Percentiles rank a stretch among this genome's conserved stretches.
These are phyloP conservation scores for Megacollybia marginata DNA, from an alignment of 768 basidiomycete species.

Conservation along the genomic window DNA sequence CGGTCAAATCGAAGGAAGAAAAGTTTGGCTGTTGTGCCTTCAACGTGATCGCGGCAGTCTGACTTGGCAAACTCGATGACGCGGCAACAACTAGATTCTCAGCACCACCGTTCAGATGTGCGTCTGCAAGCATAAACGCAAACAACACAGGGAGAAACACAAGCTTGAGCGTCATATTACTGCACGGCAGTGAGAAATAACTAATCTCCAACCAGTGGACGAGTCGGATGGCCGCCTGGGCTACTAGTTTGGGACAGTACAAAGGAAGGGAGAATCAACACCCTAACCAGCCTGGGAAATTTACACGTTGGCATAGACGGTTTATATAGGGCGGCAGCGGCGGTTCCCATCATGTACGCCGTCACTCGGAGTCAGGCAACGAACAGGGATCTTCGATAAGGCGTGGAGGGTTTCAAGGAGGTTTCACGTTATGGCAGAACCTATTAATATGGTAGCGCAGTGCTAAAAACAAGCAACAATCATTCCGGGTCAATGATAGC, in stretches of 20 bases:
- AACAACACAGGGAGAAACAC: neutral
- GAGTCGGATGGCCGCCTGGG: neutral
- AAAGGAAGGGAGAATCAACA: conserved; percentile 1
- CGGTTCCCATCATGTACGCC: too few relatives aligned
- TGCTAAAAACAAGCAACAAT: too few relatives aligned
- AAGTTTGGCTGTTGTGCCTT: conserved; percentile 12
- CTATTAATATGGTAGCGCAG: too few relatives aligned
- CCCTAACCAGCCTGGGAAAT: neutral
- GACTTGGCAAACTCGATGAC: neutral
- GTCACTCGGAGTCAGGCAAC: too few relatives aligned
- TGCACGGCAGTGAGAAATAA: neutral
- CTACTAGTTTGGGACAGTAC: neutral
- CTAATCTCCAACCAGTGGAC: neutral
- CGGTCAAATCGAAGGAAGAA: conserved; percentile 11
- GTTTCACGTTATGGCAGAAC: too few relatives aligned
- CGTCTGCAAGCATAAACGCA: neutral
- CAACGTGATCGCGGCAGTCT: neutral
- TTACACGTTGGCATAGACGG: conserved; percentile 1
- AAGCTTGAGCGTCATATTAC: neutral
- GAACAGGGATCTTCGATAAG: too few relatives aligned
- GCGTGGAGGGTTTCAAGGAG: too few relatives aligned
- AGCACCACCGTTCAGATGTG: neutral
- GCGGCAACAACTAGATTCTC: neutral
- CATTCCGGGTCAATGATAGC: too few relatives aligned
- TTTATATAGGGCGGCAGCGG: too few relatives aligned